phyloP scores from a whole-genome alignment of 2,329 filamentous ascomycete genomes.

The Aspergillus sp. region DNA sequence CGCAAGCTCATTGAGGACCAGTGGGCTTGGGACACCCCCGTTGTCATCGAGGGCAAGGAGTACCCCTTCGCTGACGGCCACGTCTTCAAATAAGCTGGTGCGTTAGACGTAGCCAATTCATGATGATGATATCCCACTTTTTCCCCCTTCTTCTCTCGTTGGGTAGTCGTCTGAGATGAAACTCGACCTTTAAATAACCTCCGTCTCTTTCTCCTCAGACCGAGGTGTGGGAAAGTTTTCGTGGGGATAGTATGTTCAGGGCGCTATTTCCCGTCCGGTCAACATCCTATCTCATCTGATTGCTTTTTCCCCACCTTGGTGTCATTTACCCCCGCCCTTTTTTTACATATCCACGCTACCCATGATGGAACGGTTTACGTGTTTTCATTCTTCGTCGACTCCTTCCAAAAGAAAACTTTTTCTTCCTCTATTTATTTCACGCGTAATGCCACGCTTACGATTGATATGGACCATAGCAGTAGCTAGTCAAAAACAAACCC shows the following conservation, averaged over 20 bases:
- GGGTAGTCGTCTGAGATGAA: constrained; percentile 13
- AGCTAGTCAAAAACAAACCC: constrained; percentile 16
- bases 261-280: background rate
- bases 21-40: constrained; percentile 90
- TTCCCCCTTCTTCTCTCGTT: constrained; percentile 9
- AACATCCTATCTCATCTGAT: background rate
- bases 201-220: background rate
- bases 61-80: constrained; percentile 89
- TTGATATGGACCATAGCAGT: constrained; percentile 22
- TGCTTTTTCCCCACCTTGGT: constrained; percentile 1
- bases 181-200: constrained; percentile 7
- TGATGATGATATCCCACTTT: constrained; percentile 23
- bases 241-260: background rate
- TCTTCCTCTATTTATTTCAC: constrained; percentile 2
- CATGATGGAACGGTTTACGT: constrained; percentile 24
- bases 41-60: constrained; percentile 79
- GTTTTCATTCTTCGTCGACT: constrained; percentile 17
- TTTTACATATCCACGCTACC: constrained; percentile 13
- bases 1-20: constrained; percentile 79
- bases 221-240: background rate
- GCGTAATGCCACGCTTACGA: constrained; percentile 21
- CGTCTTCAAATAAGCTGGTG: constrained; percentile 88
- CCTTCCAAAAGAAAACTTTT: constrained; percentile 15
- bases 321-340: background rate
- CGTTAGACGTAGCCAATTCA: constrained; percentile 19